Percentiles rank a stretch among this genome's conserved stretches.
Evolutionary conservation across 1,284 basidiomycete genomes (phyloP).

Genomic region (Microbotryum intermedium): DNA sequence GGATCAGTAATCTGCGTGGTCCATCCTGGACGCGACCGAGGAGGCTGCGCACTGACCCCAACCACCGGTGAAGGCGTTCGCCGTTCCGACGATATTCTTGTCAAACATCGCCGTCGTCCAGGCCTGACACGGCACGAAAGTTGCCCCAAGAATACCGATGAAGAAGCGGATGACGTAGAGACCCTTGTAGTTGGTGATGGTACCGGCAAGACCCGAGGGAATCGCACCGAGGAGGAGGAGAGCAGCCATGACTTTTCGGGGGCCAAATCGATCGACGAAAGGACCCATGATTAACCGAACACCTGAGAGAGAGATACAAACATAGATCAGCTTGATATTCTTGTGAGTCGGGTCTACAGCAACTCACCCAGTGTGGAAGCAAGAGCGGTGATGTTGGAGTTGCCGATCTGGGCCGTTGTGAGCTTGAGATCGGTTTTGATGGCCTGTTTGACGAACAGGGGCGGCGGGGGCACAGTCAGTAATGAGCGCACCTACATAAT

Average conservation of each 20-base stretch:
- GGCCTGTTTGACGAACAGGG: conserved; percentile 31
- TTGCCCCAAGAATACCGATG: conserved; percentile 48
- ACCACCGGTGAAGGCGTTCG: conserved; percentile 19
- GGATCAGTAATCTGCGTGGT: background rate
- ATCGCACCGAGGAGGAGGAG: conserved; percentile 55
- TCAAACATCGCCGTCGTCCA: conserved; percentile 58
- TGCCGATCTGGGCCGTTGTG: conserved; percentile 46
- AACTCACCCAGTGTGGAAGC: conserved; percentile 39
- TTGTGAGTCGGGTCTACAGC: conserved; percentile 24
- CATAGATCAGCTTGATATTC: background rate
- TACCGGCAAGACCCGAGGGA: conserved; percentile 56
- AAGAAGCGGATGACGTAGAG: conserved; percentile 51
- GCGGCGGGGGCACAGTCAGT: no score
- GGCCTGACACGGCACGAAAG: conserved; percentile 22
- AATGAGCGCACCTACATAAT: no score
- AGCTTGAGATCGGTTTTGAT: conserved; percentile 53
- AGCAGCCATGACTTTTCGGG: conserved; percentile 52
- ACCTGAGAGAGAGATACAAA: conserved; percentile 33
- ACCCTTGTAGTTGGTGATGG: conserved; percentile 43
- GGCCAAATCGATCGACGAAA: conserved; percentile 47
- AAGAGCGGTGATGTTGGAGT: conserved; percentile 54
- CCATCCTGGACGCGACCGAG: background rate
- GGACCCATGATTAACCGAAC: conserved; percentile 52
- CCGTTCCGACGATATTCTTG: conserved; percentile 50
- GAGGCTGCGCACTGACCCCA: conserved; percentile 12